These are phyloP conservation scores for Nakazawaea molendinolei DNA, from an alignment of 805 yeast species.

Conservation along the genomic window DNA sequence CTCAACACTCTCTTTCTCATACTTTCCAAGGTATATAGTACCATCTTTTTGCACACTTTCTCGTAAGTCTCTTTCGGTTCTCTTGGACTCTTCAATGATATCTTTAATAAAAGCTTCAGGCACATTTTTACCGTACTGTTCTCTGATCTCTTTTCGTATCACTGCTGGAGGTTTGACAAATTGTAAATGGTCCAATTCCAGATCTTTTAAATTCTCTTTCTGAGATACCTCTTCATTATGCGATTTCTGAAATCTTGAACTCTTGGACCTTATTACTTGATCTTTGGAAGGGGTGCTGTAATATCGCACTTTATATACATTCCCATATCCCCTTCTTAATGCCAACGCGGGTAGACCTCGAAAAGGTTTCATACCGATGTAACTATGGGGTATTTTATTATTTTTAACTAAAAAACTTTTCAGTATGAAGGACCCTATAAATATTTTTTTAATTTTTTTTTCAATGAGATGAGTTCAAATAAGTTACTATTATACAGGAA, in stretches of 20 bases:
- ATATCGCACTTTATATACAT: no score
- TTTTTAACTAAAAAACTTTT: no score
- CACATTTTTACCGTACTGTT: conserved; percentile 9
- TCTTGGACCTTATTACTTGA: no score
- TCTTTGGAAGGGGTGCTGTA: no score
- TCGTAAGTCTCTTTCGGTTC: neutral
- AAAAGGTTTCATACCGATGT: no score
- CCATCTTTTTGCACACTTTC: conserved; percentile 3
- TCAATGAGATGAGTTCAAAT: neutral
- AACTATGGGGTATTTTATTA: no score
- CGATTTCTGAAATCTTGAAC: conserved; percentile 4
- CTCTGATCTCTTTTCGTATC: conserved; percentile 10
- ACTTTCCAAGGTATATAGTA: conserved; percentile 1
- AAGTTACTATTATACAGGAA: neutral
- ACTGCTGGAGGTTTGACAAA: conserved; percentile 13
- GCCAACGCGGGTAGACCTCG: no score
- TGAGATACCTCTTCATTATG: neutral
- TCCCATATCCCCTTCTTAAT: no score
- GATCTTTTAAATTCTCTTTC: neutral
- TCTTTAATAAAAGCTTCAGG: conserved; percentile 9
- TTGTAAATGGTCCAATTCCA: no score
- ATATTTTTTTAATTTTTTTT: no score
- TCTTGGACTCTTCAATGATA: conserved; percentile 11
- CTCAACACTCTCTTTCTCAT: conserved; percentile 4
- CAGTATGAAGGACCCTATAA: no score